Conservation (phyloP, 371 early-diverging fungal genomes). For the Mortierella polycephala region DNA sequence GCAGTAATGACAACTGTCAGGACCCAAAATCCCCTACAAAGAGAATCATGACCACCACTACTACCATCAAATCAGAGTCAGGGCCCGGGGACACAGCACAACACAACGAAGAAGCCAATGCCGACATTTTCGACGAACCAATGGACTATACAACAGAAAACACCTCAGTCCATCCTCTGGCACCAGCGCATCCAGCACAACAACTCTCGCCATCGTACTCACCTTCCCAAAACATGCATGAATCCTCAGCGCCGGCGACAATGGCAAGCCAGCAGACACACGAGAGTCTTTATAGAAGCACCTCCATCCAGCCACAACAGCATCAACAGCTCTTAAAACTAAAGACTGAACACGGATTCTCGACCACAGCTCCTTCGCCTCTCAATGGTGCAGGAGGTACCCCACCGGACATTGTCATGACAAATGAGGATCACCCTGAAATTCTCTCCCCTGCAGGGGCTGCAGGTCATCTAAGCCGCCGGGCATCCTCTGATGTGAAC, state of each 20-base stretch:
- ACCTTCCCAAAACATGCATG: no score
- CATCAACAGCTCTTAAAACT: slow-evolving; percentile 43
- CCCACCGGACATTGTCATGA: slow-evolving; percentile 19
- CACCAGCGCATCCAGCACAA: slow-evolving; percentile 11
- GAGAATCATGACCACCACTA: neutral
- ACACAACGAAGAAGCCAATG: neutral
- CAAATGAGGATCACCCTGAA: slow-evolving; percentile 6
- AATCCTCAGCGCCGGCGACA: no score
- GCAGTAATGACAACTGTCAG: slow-evolving; percentile 16
- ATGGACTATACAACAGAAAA: slow-evolving; percentile 34
- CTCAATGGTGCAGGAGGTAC: neutral
- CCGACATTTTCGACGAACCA: slow-evolving; percentile 5
- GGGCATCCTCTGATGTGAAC: slow-evolving; percentile 17
- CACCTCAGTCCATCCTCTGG: slow-evolving; percentile 28
- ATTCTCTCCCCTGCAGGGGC: neutral
- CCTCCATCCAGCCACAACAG: slow-evolving; percentile 31
- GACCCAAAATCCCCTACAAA: slow-evolving; percentile 20
- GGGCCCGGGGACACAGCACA: slow-evolving; percentile 5
- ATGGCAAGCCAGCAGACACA: no score
- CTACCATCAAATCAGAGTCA: slow-evolving; percentile 21
- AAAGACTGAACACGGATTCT: slow-evolving; percentile 34
- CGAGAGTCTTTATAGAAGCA: neutral
- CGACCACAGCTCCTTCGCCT: slow-evolving; percentile 6
- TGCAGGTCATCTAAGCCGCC: slow-evolving; percentile 4
- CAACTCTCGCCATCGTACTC: no score